Base-by-base conservation (phyloP, 768 basidiomycete species). In the Rhodotorula graminis region DNA sequence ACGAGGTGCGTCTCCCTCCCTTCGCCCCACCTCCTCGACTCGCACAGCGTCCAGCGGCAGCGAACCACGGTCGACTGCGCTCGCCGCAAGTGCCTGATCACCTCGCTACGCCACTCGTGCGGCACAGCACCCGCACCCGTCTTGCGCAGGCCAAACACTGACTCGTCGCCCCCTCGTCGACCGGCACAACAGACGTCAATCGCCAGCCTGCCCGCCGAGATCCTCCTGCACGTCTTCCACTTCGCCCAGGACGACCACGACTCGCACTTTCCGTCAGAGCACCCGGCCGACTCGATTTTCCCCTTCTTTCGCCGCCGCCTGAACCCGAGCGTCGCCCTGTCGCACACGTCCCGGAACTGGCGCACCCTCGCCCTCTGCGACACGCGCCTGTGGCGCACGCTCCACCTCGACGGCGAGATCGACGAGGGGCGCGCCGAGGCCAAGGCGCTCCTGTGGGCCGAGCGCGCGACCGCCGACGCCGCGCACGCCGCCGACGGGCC, bases 351-450 rank as follows among this genome's bases (percentile, higher is more conserved):
- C 3, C 18, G 44, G 2, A 27, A 37, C 12, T 67, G 66, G 66
- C 2, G 50, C 0, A 9, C 19, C 9, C 50, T 67, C n/a, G 42
- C 33, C 1, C 9, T 27, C 16, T 18, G 25, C 27, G 27, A 21
- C 7, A 16, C 37, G n/a, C 11, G 8, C 11, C 59, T 61, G 1
- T 67, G 66, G 66, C 3, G 16, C 10, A n/a, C 50, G 10, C 50
- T 67, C 3, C 49, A 67, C 44, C 59, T 67, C 49, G 65, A 67
- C 21, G 65, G 65, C 19, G 58, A 60, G 16, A 42, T 67, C 25
- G 65, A 67, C 42, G 58, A 33, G 1, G 65, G 27, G 16, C 27
- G 58, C 2, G 58, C 58, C 25, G 47, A 60, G n/a, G 65, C 25
- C 8, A 67, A 67, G 58, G 65, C 65, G 14, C 16, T 21, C 3